Evolutionary conservation across 371 early-diverging fungal species (phyloP), one percentile per base, ranked within the genome.

Genomic region (Choanephora cucurbitarum): DNA sequence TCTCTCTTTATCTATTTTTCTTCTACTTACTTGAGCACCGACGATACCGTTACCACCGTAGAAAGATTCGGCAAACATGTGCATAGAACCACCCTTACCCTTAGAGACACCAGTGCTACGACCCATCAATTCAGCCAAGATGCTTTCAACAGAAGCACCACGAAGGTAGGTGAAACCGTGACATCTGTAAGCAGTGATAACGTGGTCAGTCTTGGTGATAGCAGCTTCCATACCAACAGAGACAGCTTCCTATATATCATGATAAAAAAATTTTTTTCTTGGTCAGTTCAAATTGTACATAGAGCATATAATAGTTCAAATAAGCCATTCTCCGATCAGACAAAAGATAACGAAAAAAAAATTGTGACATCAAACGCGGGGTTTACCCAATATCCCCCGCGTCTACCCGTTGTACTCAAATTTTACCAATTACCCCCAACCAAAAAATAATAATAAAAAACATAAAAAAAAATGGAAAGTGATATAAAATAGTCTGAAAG

Each of bases 21-120:
- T 31, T 19, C 39, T 7, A 44, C 28, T 61, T 61, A 61, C 63
- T 81, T 99, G 99, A 40, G 99, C 99, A 59, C 99, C 99, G 55
- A 99, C 99, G 69, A 99, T 99, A 65, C 99, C 99, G 87, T 99
- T 98, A 58, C 99, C 99, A 65, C 99, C 99, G 77, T 91, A 98
- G 82, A 99, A 99, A 72, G 91, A 87, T 50, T 84, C 82, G 49
- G 94, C 91, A 79, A 97, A 99, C 91, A 99, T 94, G 87, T 99
- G 99, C 99, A 99, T 99, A 55, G 99, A 99, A 31, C 99, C 99
- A 62, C 99, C 99, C 87, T 98, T 99, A 53, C 99, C 99, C 71
- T 87, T 82, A 33, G 97, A 94, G 65, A 91, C 88, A 68, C 99
- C 99, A 56, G 79, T 91, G 41, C 71, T 64, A 60, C 92, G 88